Percentiles rank a stretch among this genome's conserved stretches.
Conservation (phyloP, 2,329 filamentous ascomycete genomes). For the Clonostachys solani region DNA sequence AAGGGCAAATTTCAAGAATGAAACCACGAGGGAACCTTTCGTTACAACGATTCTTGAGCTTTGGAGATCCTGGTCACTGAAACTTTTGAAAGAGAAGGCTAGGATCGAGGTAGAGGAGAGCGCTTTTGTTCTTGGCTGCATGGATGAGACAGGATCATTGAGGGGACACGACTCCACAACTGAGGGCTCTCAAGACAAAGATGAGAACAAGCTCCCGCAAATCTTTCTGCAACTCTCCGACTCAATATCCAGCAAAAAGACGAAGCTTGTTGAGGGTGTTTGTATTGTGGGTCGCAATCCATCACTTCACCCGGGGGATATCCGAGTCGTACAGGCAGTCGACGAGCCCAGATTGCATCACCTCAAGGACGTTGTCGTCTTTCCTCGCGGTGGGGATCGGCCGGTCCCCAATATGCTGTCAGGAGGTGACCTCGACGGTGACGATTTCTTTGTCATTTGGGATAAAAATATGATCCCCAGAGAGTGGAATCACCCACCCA, state of each 20-base stretch:
- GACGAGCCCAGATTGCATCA: conserved; percentile 70
- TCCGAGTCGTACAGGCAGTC: conserved; percentile 82
- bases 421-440: conserved; percentile 90
- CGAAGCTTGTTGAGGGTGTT: conserved; percentile 66
- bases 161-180: conserved; percentile 61
- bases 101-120: conserved; percentile 77
- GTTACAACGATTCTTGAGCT: conserved; percentile 72
- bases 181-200: conserved; percentile 32
- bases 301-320: conserved; percentile 87
- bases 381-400: conserved; percentile 77
- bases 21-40: conserved; percentile 67
- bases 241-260: conserved; percentile 40
- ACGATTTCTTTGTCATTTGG: conserved; percentile 95
- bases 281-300: conserved; percentile 90
- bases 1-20: conserved; percentile 70
- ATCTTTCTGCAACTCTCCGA: conserved; percentile 83
- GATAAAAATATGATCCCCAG: conserved; percentile 68
- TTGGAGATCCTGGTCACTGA: conserved; percentile 87
- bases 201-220: conserved; percentile 62
- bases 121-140: conserved; percentile 82
- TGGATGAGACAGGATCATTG: conserved; percentile 78
- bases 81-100: conserved; percentile 88
- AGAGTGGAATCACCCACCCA: conserved; percentile 69
- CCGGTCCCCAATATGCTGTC: conserved; percentile 93
- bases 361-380: conserved; percentile 80